Conservation (phyloP, 192 early-diverging fungal species). For the Ramicandelaber brevisporus region DNA sequence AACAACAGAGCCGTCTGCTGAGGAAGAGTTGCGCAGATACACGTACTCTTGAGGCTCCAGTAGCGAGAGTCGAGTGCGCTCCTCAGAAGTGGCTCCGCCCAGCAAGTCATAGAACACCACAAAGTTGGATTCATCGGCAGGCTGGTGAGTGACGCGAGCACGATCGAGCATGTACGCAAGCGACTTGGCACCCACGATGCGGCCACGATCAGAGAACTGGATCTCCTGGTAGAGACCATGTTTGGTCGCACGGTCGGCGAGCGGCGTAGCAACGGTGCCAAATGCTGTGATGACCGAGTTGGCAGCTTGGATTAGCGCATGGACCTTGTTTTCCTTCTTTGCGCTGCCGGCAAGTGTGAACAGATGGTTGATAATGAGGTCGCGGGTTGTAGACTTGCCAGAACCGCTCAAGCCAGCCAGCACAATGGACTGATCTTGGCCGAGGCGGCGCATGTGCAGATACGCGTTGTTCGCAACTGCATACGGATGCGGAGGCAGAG, state of each 20-base stretch:
- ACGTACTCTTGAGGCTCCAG: constrained; percentile 21
- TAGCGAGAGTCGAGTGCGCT: constrained; percentile 32
- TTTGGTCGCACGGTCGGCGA: constrained; percentile 40
- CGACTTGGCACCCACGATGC: constrained; percentile 55
- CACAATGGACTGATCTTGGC: constrained; percentile 36
- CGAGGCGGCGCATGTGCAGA: constrained; percentile 31
- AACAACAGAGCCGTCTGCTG: constrained; percentile 50
- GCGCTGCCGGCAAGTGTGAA: constrained; percentile 45
- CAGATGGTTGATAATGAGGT: constrained; percentile 46
- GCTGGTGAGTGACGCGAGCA: constrained; percentile 25
- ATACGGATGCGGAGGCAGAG: constrained; percentile 31
- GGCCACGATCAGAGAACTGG: constrained; percentile 69
- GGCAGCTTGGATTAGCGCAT: constrained; percentile 29
- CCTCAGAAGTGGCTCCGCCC: constrained; percentile 44
- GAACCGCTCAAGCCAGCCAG: constrained; percentile 64
- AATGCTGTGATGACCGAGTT: constrained; percentile 58
- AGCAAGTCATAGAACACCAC: constrained; percentile 68
- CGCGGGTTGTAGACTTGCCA: constrained; percentile 58
- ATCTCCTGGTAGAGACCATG: constrained; percentile 65
- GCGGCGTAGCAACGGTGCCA: constrained; percentile 31
- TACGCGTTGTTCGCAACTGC: constrained; percentile 45
- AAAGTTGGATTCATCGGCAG: constrained; percentile 31
- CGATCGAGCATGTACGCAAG: constrained; percentile 42
- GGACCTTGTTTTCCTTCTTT: constrained; percentile 45
- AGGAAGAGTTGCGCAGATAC: constrained; percentile 9